Evolutionary conservation across 1,284 basidiomycete genomes (phyloP), one percentile per base, ranked within the genome.

Genomic region (Malassezia pachydermatis): DNA sequence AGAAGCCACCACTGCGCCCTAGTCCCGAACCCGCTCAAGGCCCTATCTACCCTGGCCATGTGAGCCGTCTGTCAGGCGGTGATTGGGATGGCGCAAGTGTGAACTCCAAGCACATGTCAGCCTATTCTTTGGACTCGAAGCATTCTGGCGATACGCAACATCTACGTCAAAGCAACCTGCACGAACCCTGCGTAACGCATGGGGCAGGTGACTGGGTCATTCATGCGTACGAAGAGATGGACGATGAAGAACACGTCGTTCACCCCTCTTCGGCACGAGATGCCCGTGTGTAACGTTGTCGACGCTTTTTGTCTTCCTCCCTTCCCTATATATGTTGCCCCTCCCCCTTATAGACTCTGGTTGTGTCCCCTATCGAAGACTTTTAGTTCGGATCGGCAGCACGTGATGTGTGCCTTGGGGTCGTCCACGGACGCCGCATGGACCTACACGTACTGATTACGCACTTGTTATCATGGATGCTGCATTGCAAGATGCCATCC

Each of bases 401-500:
- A 38, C 36, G 36, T 38, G 36, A 38, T 24, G 34, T 24, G 4
- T 3, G 24, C n/a, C 13, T 24, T 17, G 20, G 36, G 3, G 14
- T 7, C 14, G 36, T 24, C 20, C 22, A 3, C n/a, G 20, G n/a
- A 10, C 36, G 13, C 22, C 22, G n/a, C n/a, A n/a, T 24, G n/a
- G n/a, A 9, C 20, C 36, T 38, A 24, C 36, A 38, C 36, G 36
- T 24, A 6, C 36, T n/a, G n/a, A 20, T 24, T 24, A 1, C 6
- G 36, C 41, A 30, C 14, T 20, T 9, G 3, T 29, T 20, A 53
- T n/a, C 9, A 66, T 66, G 64, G 55, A 66, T 47, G 34, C 47
- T 11, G 62, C 56, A 7, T 50, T 66, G 6, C 57, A 58, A 29
- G 60, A 59, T 32, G 57, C 60, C 13, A 66, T 66, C 45, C 57